Base-by-base conservation (phyloP, 202 grass and related monocot species). In the Setaria italica region DNA sequence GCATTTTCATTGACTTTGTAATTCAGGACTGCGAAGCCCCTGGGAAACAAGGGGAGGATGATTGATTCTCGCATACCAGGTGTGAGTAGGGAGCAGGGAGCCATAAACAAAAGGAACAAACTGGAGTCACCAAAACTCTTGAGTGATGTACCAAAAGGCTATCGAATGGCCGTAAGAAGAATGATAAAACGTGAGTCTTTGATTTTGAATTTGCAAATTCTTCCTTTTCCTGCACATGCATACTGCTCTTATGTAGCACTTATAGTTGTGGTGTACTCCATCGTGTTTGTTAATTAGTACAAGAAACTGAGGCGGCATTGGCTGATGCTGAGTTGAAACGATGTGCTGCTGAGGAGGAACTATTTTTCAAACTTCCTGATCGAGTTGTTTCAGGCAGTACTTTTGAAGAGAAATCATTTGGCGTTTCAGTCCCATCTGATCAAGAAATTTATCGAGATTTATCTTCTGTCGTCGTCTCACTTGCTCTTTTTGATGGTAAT, bases 401-500 rank as follows among this genome's bases (percentile, higher is more conserved):
- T 53, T 86, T 74, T 74, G 35, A 65, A 43, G 67, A 86, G 58
- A 42, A 46, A 43, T 16, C 59, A n/a, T 86, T 86, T 55, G 84
- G 68, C 34, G 0, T 14, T 3, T 25, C 9, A 70, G 42, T 47
- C 42, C 8, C 43, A 47, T 43, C 20, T 25, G 67, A 43, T 47
- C 5, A 47, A 13, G 6, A 70, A 46, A 6, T 70, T 70, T 43
- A 5, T 42, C 16, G 1, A 2, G 16, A 55, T 19, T 55, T 55
- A 7, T 55, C 53, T 19, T 47, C 19, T 33, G 54, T n/a, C 15
- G 45, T 86, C 7, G 56, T 80, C 84, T 72, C 84, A 0, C 2
- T 80, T 72, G 76, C 76, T 33, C 42, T 86, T 67, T 80, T 86
- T 72, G 67, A 80, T 72, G 76, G 84, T 86, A 14, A 86, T 37